These are phyloP conservation scores for Hemileccinum rubropunctum DNA, from an alignment of 768 basidiomycete genomes.

Conservation along the genomic window DNA sequence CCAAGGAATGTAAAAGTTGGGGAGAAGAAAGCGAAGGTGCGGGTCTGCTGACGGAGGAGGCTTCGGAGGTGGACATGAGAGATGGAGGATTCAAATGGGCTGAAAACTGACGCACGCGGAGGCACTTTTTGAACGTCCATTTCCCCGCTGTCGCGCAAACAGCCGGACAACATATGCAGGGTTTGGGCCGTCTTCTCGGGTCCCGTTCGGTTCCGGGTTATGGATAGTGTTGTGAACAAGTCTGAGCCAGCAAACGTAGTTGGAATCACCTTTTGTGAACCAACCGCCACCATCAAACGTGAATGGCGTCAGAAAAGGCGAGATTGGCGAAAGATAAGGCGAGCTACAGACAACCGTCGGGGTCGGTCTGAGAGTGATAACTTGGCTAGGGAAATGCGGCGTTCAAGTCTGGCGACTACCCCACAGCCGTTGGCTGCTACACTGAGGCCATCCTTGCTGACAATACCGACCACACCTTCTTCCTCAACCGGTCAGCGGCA, in stretches of 20 bases:
- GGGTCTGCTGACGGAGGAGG: constrained; percentile 61
- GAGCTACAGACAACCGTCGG: background rate
- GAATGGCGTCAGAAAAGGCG: constrained; percentile 37
- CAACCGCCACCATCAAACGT: constrained; percentile 4
- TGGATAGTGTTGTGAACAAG: no score
- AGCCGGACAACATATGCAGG: constrained; percentile 1
- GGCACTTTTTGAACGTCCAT: constrained; percentile 21
- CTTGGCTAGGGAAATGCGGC: constrained; percentile 73
- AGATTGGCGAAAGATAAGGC: constrained; percentile 34
- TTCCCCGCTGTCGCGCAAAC: constrained; percentile 3
- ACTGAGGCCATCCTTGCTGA: constrained; percentile 76
- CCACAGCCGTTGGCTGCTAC: constrained; percentile 82
- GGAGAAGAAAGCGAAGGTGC: constrained; percentile 47
- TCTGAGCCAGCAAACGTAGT: no score
- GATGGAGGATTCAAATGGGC: background rate
- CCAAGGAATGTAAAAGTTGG: constrained; percentile 63
- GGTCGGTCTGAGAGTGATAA: background rate
- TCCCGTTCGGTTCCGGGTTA: constrained; percentile 2
- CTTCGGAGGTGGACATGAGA: constrained; percentile 31
- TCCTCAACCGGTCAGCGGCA: constrained; percentile 86
- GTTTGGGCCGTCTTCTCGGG: background rate
- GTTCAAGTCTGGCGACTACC: constrained; percentile 80
- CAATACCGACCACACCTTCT: constrained; percentile 67
- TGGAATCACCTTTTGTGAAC: no score
- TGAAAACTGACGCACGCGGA: constrained; percentile 21